These are phyloP conservation scores for Afroboletus lepidellus DNA, from an alignment of 1,284 basidiomycete genomes.

Conservation along the genomic window DNA sequence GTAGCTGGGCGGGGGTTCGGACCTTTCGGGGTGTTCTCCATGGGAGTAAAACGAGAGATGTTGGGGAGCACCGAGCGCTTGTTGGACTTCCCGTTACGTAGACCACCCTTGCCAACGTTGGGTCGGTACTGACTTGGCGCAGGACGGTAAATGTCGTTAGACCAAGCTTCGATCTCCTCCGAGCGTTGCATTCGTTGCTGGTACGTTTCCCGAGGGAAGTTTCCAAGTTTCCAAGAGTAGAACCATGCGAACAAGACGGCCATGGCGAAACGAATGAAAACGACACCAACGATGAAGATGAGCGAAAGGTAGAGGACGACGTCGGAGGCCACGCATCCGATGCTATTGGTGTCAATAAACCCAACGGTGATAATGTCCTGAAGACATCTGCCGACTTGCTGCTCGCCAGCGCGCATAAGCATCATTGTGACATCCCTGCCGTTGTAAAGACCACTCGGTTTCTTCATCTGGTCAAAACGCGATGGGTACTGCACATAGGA, in stretches of 20 bases:
- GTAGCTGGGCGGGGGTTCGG: constrained; percentile 66
- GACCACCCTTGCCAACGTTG: constrained; percentile 74
- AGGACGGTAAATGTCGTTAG: constrained; percentile 92
- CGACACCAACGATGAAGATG: constrained; percentile 97
- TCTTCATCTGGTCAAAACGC: constrained; percentile 79
- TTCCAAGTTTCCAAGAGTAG: constrained; percentile 90
- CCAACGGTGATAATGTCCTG: constrained; percentile 86
- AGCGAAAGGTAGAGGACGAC: constrained; percentile 95
- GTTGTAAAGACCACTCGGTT: constrained; percentile 70
- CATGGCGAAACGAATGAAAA: constrained; percentile 94
- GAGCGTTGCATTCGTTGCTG: constrained; percentile 91
- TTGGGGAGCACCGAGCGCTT: constrained; percentile 70
- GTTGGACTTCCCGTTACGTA: constrained; percentile 51
- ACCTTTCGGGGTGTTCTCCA: constrained; percentile 66
- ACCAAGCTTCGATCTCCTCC: constrained; percentile 94
- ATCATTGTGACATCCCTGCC: constrained; percentile 86
- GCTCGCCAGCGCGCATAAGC: constrained; percentile 66
- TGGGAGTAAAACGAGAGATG: constrained; percentile 84
- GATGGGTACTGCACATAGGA: constrained; percentile 79
- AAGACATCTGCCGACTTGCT: constrained; percentile 76
- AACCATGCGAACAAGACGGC: constrained; percentile 98
- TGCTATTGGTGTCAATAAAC: constrained; percentile 90
- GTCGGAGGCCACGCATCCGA: constrained; percentile 94
- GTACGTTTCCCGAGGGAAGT: constrained; percentile 92
- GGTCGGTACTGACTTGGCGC: constrained; percentile 92